These are phyloP conservation scores for Alternaria sp. DNA, from an alignment of 2,329 filamentous ascomycete species.

Conservation along the genomic window DNA sequence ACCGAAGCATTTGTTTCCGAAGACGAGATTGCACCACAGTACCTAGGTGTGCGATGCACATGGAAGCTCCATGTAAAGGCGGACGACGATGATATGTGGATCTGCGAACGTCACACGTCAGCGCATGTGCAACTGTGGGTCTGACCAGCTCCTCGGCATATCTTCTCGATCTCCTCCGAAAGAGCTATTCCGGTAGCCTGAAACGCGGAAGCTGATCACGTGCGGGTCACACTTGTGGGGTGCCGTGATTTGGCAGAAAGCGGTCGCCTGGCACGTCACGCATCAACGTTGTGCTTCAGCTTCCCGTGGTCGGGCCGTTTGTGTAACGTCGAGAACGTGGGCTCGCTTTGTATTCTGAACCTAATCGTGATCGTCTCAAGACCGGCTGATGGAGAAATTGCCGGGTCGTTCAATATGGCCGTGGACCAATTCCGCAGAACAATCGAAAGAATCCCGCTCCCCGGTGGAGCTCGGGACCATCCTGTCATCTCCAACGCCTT, in stretches of 20 bases:
- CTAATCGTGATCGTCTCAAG: background rate
- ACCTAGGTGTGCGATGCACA: conserved; percentile 4
- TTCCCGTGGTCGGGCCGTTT: conserved; percentile 11
- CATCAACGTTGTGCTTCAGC: conserved; percentile 27
- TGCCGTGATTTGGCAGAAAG: conserved; percentile 25
- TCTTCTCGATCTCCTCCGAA: conserved; percentile 15
- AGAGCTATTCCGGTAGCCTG: conserved; percentile 20
- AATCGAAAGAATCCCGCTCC: conserved; percentile 17
- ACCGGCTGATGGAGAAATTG: background rate
- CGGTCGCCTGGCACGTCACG: conserved; percentile 24
- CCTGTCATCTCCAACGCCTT: conserved; percentile 37
- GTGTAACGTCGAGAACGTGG: background rate
- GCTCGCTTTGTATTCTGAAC: background rate
- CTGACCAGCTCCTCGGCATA: conserved; percentile 11
- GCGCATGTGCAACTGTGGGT: conserved; percentile 24
- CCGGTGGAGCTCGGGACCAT: conserved; percentile 24
- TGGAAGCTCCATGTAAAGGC: conserved; percentile 17
- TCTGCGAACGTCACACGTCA: conserved; percentile 30
- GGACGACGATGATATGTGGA: conserved; percentile 15
- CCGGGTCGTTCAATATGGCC: background rate
- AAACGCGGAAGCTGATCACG: conserved; percentile 32
- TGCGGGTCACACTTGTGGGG: conserved; percentile 22
- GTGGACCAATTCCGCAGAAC: conserved; percentile 9
- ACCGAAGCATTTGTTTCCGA: conserved; percentile 11
- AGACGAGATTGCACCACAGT: conserved; percentile 7